phyloP scores from a whole-genome alignment of 2,329 filamentous ascomycete species.

The Neoscytalidium dimidiatum region DNA sequence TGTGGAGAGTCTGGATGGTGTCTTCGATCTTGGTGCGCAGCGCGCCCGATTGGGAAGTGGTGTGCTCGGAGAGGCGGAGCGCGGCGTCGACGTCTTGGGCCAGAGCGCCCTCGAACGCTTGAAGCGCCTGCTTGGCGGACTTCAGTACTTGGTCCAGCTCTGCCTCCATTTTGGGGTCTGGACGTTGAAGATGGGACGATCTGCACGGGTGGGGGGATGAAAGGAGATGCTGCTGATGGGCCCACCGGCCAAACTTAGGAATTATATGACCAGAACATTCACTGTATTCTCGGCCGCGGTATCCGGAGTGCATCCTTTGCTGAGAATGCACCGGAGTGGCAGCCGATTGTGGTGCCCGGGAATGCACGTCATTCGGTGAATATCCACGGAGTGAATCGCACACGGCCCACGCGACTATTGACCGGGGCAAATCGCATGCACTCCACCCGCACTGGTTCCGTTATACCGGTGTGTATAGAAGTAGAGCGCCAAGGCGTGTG shows the following conservation, averaged over 20 bases:
- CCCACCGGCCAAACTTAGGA: neutral
- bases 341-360: neutral
- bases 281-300: too few species aligned
- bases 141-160: neutral
- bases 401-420: too few species aligned
- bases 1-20: neutral
- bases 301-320: too few species aligned
- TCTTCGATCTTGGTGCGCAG: slow-evolving; percentile 5
- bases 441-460: too few species aligned
- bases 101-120: neutral
- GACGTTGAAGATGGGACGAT: neutral
- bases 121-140: neutral
- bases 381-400: neutral
- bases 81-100: neutral
- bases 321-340: too few species aligned
- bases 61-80: neutral
- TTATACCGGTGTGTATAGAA: too few species aligned
- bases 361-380: neutral
- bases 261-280: too few species aligned
- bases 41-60: neutral
- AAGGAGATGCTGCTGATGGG: neutral
- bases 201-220: neutral
- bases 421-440: neutral
- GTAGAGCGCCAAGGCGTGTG: too few species aligned
- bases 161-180: slow-evolving; percentile 3